These are phyloP conservation scores for Lithocarpus polystachyus DNA, from an alignment of 306 rosid genomes.

Conservation along the genomic window DNA sequence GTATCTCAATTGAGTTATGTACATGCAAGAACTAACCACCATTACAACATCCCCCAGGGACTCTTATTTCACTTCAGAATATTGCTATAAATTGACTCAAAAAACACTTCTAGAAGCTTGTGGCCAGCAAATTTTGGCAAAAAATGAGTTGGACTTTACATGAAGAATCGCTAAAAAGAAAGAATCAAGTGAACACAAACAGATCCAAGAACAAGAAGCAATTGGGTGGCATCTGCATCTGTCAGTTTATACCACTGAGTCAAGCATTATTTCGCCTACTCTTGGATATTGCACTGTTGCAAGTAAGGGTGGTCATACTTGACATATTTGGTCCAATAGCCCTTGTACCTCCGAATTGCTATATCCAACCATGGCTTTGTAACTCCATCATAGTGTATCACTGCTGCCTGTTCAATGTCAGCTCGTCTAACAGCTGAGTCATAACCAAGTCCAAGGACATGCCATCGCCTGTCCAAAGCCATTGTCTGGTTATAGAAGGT, in stretches of 20 bases:
- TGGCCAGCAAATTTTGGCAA: constrained; percentile 23
- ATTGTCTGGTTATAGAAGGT: constrained; percentile 69
- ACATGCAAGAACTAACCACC: constrained; percentile 28
- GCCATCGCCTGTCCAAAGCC: constrained; percentile 82
- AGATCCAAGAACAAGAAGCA: constrained; percentile 15
- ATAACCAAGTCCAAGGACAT: constrained; percentile 76
- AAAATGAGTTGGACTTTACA: constrained; percentile 53
- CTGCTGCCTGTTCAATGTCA: constrained; percentile 69
- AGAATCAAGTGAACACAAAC: constrained; percentile 34
- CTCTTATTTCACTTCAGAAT: constrained; percentile 37
- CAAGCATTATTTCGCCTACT: constrained; percentile 29
- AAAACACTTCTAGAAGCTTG: constrained; percentile 33
- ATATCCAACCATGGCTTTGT: constrained; percentile 96
- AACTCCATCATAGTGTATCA: constrained; percentile 83
- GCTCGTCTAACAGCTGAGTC: constrained; percentile 37
- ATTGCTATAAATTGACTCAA: constrained; percentile 39
- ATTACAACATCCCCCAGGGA: constrained; percentile 26
- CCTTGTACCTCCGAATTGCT: constrained; percentile 61
- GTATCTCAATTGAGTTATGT: constrained; percentile 31
- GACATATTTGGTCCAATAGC: constrained; percentile 68
- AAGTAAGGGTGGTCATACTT: constrained; percentile 58
- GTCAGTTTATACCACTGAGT: neutral
- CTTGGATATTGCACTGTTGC: constrained; percentile 87
- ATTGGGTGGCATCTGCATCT: neutral
- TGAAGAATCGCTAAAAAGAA: constrained; percentile 51